Evolutionary conservation across 2,329 filamentous ascomycete genomes (phyloP).

Genomic region (Penicillium brasilianum): DNA sequence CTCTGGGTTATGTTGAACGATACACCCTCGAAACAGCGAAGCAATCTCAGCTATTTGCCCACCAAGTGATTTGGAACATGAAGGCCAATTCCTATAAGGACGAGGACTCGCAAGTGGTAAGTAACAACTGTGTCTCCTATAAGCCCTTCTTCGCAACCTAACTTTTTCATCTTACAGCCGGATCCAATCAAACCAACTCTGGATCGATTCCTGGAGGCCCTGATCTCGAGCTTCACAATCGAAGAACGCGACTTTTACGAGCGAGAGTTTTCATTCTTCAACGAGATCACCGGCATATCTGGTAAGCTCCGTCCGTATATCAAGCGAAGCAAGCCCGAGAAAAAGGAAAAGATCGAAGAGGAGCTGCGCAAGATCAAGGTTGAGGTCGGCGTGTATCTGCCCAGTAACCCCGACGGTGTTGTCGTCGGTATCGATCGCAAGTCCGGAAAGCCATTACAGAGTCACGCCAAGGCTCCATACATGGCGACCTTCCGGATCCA

Average conservation of each 20-base stretch:
- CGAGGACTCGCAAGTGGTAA: conserved; percentile 82
- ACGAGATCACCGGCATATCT: conserved; percentile 92
- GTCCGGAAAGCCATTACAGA: conserved; percentile 95
- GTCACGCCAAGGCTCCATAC: conserved; percentile 96
- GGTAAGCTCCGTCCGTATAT: conserved; percentile 94
- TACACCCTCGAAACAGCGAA: conserved; percentile 97
- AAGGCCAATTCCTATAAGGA: conserved; percentile 99
- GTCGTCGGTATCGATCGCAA: conserved; percentile 98
- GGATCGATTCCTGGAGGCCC: conserved; percentile 83
- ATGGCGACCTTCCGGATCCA: conserved; percentile 99
- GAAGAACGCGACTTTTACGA: conserved; percentile 87
- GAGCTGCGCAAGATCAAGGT: conserved; percentile 97
- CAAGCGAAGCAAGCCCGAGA: conserved; percentile 89
- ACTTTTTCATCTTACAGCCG: conserved; percentile 58
- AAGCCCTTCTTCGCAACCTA: conserved; percentile 11
- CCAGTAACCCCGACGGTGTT: conserved; percentile 94
- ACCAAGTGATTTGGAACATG: conserved; percentile 99
- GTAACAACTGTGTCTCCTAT: conserved; percentile 32
- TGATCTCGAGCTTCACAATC: conserved; percentile 79
- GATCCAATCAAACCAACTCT: conserved; percentile 92
- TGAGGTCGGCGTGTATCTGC: conserved; percentile 94
- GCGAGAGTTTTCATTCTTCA: conserved; percentile 96
- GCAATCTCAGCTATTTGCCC: conserved; percentile 96
- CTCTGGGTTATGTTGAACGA: conserved; percentile 89
- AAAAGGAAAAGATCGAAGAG: conserved; percentile 99